These are phyloP conservation scores for Inosperma sp. DNA, from an alignment of 768 basidiomycete species.

Conservation along the genomic window DNA sequence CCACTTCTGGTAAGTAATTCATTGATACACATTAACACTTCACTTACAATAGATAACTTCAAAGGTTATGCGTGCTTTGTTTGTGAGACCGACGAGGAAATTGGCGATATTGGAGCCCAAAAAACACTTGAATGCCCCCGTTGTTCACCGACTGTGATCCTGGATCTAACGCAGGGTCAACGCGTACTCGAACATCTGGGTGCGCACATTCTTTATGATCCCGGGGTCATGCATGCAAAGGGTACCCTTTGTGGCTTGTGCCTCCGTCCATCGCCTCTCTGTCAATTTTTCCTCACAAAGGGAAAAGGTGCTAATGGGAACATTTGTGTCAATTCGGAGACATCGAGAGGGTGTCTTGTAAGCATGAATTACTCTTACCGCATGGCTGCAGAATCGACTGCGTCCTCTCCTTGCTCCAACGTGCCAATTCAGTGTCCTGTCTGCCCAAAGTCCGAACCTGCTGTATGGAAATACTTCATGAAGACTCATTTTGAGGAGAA, in stretches of 20 bases:
- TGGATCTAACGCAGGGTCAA: slow-evolving; percentile 15
- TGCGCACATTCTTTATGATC: slow-evolving; percentile 26
- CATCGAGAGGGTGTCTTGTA: slow-evolving; percentile 19
- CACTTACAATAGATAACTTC: neutral
- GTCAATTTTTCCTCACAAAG: slow-evolving; percentile 20
- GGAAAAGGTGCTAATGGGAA: slow-evolving; percentile 17
- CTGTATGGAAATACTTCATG: slow-evolving; percentile 2
- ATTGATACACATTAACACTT: neutral
- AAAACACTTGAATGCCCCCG: slow-evolving; percentile 10
- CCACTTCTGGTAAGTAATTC: slow-evolving; percentile 15
- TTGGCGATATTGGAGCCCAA: slow-evolving; percentile 6
- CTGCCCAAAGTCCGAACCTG: slow-evolving; percentile 1
- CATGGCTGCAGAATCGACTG: slow-evolving; percentile 7
- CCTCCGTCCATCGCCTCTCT: slow-evolving; percentile 19
- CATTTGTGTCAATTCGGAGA: slow-evolving; percentile 13
- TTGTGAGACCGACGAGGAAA: slow-evolving; percentile 14
- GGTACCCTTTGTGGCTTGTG: slow-evolving; percentile 26
- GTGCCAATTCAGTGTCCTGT: slow-evolving; percentile 3
- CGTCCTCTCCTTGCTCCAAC: too few species aligned
- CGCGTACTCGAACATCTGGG: slow-evolving; percentile 25
- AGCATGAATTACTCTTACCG: slow-evolving; percentile 16
- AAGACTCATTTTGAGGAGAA: slow-evolving; percentile 1
- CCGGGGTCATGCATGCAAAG: slow-evolving; percentile 5
- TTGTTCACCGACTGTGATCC: slow-evolving; percentile 10
- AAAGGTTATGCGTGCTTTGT: slow-evolving; percentile 20